Conservation (phyloP, 129 eudicot species). For the Logfia minima region DNA sequence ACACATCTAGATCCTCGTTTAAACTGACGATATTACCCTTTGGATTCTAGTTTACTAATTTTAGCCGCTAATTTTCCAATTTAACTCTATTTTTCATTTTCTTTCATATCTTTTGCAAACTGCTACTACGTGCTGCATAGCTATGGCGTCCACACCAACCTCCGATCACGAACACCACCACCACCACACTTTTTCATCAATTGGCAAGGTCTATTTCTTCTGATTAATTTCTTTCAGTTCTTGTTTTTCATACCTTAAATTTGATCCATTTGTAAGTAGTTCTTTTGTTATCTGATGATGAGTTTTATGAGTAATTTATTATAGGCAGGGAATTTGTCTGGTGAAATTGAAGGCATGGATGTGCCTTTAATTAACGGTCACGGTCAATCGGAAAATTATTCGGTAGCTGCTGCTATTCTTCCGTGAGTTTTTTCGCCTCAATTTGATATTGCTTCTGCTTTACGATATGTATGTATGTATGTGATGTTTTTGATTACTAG, state of each 20-base stretch:
- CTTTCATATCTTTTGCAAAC: neutral
- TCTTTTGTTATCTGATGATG: neutral
- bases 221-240: neutral
- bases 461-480: neutral
- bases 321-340: constrained; percentile 54
- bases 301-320: constrained; percentile 3
- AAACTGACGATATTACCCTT: neutral
- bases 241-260: neutral
- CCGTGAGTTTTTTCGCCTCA: constrained; percentile 56
- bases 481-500: neutral
- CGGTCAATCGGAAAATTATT: constrained; percentile 44
- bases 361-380: constrained; percentile 46
- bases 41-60: neutral
- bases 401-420: constrained; percentile 53
- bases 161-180: constrained; percentile 45
- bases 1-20: neutral
- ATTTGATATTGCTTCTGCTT: neutral
- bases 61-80: neutral
- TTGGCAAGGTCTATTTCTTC: constrained; percentile 38
- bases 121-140: constrained; percentile 23
- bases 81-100: too few relatives aligned
- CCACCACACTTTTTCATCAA: constrained; percentile 46
- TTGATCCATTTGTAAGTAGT: constrained; percentile 3
- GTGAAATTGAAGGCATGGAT: constrained; percentile 38
- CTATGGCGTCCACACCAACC: constrained; percentile 36